phyloP scores from a whole-genome alignment of 495 filamentous ascomycete species.

The Neurospora sp. region DNA sequence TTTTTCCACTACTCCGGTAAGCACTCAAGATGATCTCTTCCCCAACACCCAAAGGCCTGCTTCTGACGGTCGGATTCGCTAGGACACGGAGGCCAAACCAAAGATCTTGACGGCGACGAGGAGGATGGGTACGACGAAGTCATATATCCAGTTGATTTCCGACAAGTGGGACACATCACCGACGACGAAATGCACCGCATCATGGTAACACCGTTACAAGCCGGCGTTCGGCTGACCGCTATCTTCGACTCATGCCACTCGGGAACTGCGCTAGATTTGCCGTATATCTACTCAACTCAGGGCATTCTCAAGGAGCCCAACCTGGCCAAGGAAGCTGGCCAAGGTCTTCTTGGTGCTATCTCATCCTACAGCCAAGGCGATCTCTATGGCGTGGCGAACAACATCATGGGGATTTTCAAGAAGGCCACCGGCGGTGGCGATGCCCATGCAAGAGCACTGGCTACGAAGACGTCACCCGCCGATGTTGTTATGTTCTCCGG shows the following conservation, averaged over 20 bases:
- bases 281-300: constrained; percentile 92
- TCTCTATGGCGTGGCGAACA: constrained; percentile 69
- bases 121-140: constrained; percentile 96
- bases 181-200: constrained; percentile 99
- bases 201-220: constrained; percentile 74
- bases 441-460: constrained; percentile 63
- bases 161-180: constrained; percentile 82
- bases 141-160: constrained; percentile 95
- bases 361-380: constrained; percentile 86
- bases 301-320: constrained; percentile 98
- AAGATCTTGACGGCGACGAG: constrained; percentile 88
- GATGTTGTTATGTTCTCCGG: constrained; percentile 98
- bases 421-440: constrained; percentile 82
- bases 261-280: constrained; percentile 88
- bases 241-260: constrained; percentile 99
- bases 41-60: not conserved
- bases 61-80: constrained; percentile 2
- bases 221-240: constrained; percentile 85
- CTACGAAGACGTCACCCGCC: constrained; percentile 88
- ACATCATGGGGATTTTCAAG: constrained; percentile 82
- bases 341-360: constrained; percentile 83
- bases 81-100: constrained; percentile 97
- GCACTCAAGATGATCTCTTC: constrained; percentile 10
- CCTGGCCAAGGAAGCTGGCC: constrained; percentile 92
- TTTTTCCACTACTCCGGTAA: constrained; percentile 98